phyloP scores from a whole-genome alignment of 768 basidiomycete genomes.

The Podaxis sp. region DNA sequence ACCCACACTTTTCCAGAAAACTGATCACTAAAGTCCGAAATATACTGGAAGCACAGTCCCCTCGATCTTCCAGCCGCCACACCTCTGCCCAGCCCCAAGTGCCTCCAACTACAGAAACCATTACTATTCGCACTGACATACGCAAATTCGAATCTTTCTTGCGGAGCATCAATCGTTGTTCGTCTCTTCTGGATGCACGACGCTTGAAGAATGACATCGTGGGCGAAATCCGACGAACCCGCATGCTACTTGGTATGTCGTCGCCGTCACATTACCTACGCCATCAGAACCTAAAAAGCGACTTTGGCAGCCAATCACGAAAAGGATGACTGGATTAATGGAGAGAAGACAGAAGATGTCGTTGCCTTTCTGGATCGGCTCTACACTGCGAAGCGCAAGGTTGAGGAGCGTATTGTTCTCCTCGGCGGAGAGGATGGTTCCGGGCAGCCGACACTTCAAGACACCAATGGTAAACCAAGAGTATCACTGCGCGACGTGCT shows the following conservation, averaged over 20 bases:
- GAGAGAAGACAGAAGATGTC: constrained; percentile 79
- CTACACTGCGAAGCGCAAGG: constrained; percentile 84
- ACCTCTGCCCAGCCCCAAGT: constrained; percentile 34
- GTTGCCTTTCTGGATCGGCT: constrained; percentile 86
- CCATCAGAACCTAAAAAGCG: constrained; percentile 1
- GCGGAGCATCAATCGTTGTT: constrained; percentile 76
- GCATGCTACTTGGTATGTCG: constrained; percentile 62
- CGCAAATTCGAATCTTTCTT: constrained; percentile 92
- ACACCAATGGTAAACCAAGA: constrained; percentile 42
- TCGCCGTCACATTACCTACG: neutral
- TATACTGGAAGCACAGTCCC: constrained; percentile 77
- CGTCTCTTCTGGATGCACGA: constrained; percentile 84
- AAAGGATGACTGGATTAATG: constrained; percentile 87
- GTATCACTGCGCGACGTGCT: constrained; percentile 77
- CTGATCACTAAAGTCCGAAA: constrained; percentile 86
- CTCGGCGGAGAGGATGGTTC: constrained; percentile 60
- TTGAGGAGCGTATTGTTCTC: constrained; percentile 80
- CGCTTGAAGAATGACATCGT: constrained; percentile 90
- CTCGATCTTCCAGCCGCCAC: constrained; percentile 43
- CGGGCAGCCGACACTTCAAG: constrained; percentile 40
- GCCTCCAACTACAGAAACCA: constrained; percentile 55
- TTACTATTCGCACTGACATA: constrained; percentile 77
- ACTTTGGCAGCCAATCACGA: constrained; percentile 67
- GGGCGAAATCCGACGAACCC: constrained; percentile 85
- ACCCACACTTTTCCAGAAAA: constrained; percentile 46